These are phyloP conservation scores for Kingdonia uniflora DNA, from an alignment of 164 flowering plant genomes.

Conservation along the genomic window DNA sequence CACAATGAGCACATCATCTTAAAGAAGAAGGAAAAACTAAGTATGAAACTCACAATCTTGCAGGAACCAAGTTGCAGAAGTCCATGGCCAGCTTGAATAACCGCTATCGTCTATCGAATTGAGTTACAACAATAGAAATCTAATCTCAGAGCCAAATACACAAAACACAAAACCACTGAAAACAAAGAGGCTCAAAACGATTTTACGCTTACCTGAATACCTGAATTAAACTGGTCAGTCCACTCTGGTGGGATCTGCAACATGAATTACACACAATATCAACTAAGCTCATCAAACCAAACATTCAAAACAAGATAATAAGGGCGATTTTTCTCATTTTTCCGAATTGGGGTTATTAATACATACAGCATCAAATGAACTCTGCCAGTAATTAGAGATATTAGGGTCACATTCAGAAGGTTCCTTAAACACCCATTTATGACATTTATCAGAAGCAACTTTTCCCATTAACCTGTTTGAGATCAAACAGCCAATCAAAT, in stretches of 20 bases:
- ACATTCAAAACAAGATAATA: too few species aligned
- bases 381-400: constrained; percentile 98
- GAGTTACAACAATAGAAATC: constrained; percentile 3
- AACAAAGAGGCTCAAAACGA: constrained; percentile 4
- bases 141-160: background rate
- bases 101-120: constrained; percentile 80
- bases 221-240: constrained; percentile 98
- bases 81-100: constrained; percentile 99
- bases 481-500: constrained; percentile 18
- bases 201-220: constrained; percentile 62
- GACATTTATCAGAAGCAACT: constrained; percentile 99
- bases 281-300: background rate
- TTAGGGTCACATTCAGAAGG: constrained; percentile 92
- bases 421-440: constrained; percentile 99
- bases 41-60: constrained; percentile 75
- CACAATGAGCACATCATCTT: background rate
- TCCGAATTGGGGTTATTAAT: constrained; percentile 1
- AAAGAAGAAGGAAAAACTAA: background rate
- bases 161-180: constrained; percentile 5
- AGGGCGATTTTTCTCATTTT: too few species aligned
- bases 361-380: constrained; percentile 98
- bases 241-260: constrained; percentile 96
- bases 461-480: constrained; percentile 97
- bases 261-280: too few species aligned
- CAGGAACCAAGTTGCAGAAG: constrained; percentile 95